Conservation (phyloP, 495 filamentous ascomycete species). For the Lindgomyces ingoldianus region DNA sequence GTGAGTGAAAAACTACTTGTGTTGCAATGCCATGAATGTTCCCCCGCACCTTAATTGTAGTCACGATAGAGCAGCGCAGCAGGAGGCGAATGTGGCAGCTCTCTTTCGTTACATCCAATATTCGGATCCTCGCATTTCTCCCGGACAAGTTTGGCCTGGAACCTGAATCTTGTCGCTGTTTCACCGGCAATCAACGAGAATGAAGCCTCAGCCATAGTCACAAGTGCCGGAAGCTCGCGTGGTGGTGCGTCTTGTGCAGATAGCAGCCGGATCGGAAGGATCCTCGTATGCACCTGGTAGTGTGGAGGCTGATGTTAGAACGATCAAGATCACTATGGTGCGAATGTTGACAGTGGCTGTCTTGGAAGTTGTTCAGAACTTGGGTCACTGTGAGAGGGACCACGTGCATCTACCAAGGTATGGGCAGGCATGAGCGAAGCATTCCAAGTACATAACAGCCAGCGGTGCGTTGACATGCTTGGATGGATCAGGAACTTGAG, state of each 20-base stretch:
- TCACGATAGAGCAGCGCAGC: neutral
- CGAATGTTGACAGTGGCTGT: too few species aligned
- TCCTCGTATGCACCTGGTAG: too few species aligned
- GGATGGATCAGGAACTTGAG: slow-evolving; percentile 14
- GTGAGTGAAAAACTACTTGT: slow-evolving; percentile 64
- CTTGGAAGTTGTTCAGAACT: neutral
- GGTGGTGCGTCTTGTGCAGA: too few species aligned
- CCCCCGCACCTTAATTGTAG: neutral
- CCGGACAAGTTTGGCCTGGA: neutral
- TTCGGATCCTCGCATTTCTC: neutral
- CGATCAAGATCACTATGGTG: neutral
- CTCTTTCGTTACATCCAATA: neutral
- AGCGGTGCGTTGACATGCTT: slow-evolving; percentile 14
- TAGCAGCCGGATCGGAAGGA: too few species aligned
- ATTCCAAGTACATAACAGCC: slow-evolving; percentile 29
- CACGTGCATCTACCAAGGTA: neutral
- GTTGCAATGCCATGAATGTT: neutral
- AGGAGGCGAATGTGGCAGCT: neutral
- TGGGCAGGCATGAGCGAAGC: slow-evolving; percentile 10
- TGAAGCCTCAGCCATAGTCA: neutral
- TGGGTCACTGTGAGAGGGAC: neutral
- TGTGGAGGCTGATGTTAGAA: neutral
- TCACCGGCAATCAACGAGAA: neutral
- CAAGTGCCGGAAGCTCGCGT: too few species aligned
- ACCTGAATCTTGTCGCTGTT: neutral